phyloP scores from a whole-genome alignment of 2,329 filamentous ascomycete species.

The Aureobasidium pullulans region DNA sequence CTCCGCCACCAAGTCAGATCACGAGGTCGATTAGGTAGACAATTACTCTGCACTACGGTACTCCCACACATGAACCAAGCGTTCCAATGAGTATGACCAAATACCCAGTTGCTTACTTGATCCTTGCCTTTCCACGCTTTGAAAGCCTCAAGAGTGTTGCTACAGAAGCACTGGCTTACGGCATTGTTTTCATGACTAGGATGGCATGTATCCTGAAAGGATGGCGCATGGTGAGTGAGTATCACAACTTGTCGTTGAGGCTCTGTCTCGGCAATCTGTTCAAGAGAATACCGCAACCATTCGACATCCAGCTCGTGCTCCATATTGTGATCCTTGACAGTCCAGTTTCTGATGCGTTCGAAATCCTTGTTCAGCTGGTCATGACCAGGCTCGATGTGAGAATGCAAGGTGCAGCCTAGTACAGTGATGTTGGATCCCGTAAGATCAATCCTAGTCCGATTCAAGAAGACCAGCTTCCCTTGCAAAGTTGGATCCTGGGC shows the following conservation, averaged over 20 bases:
- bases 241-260: conserved; percentile 25
- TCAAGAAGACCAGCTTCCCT: conserved; percentile 33
- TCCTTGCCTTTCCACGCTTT: conserved; percentile 7
- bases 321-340: conserved; percentile 40
- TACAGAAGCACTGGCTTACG: conserved; percentile 44
- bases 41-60: conserved; percentile 32
- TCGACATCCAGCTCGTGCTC: conserved; percentile 39
- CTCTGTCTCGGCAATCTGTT: conserved; percentile 9
- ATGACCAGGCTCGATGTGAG: conserved; percentile 34
- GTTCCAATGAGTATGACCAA: conserved; percentile 41
- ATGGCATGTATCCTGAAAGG: conserved; percentile 37
- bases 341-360: conserved; percentile 45
- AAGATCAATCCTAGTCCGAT: conserved; percentile 35
- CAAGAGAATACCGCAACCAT: conserved; percentile 43
- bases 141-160: conserved; percentile 36
- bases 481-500: conserved; percentile 32
- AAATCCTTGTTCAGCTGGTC: conserved; percentile 42
- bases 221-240: conserved; percentile 52
- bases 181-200: conserved; percentile 40
- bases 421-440: conserved; percentile 36
- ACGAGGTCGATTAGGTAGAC: conserved; percentile 1
- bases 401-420: conserved; percentile 52
- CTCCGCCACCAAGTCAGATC: conserved; percentile 25
- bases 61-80: conserved; percentile 28
- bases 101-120: conserved; percentile 33